Base-by-base conservation (phyloP, 129 eudicot species). In the Glebionis coronaria region DNA sequence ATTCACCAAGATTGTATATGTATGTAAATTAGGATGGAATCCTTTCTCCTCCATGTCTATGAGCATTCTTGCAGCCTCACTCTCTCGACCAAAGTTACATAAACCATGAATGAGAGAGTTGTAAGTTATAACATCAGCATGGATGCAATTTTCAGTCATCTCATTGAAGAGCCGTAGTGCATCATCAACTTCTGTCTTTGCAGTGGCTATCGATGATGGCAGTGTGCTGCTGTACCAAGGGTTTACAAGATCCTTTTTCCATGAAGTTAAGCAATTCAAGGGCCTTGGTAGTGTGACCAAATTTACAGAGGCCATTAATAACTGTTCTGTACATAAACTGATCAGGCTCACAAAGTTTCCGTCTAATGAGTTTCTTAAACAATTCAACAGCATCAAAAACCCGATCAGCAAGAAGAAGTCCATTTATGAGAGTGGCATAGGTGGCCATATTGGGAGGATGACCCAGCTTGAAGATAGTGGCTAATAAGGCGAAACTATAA, bases 231-330 rank as follows among this genome's bases (percentile, higher is more conserved):
- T 62, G 7, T 0, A 28, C 71, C 3, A 65, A 0, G 0, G 81
- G 78, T 71, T 67, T 71, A 64, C 69, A 73, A 2, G 69, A 20
- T n/a, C 66, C 50, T 2, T 25, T 1, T 53, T 79, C 81, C 76
- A 85, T 63, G n/a, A 68, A 35, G 12, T 20, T 64, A 25, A 84
- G 70, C 28, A 81, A 44, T n/a, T 73, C 77, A 63, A 73, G 71
- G n/a, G 77, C 82, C 57, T 21, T 69, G 44, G 3, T 50, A 68
- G 58, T 72, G 27, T 77, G 45, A 13, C 73, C 82, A 45, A 20
- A 67, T 51, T 73, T 77, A 69, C 79, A 81, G 0, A 81, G 77
- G 3, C 85, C 82, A 38, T 81, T 78, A 4, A 81, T 63, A 15
- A 77, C n/a, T 8, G 44, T 52, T 27, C 79, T 76, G 20, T 56